phyloP scores from a whole-genome alignment of 495 filamentous ascomycete genomes.

The Penicillium parvum region DNA sequence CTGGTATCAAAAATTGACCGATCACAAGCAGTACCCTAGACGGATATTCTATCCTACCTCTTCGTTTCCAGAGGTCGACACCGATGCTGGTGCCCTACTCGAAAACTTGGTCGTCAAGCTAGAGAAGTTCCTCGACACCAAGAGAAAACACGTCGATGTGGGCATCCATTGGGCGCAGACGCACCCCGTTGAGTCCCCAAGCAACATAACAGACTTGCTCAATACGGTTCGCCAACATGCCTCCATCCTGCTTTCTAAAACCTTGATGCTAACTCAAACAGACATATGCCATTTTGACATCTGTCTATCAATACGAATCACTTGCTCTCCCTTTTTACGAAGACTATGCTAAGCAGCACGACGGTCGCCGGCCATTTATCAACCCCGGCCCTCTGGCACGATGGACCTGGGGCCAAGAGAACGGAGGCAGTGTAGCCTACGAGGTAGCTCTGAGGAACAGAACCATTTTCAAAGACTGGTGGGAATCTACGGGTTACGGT shows the following conservation, averaged over 20 bases:
- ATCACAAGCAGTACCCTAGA: slow-evolving; percentile 41
- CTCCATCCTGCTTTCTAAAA: background rate
- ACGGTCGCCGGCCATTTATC: slow-evolving; percentile 48
- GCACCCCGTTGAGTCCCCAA: slow-evolving; percentile 32
- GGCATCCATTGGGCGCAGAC: slow-evolving; percentile 35
- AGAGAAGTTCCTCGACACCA: slow-evolving; percentile 35
- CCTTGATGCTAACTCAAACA: slow-evolving; percentile 1
- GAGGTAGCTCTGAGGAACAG: slow-evolving; percentile 39
- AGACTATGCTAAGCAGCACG: slow-evolving; percentile 46
- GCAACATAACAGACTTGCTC: slow-evolving; percentile 15
- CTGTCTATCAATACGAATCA: slow-evolving; percentile 46
- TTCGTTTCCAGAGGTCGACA: slow-evolving; percentile 11
- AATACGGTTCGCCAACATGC: slow-evolving; percentile 2
- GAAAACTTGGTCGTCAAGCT: slow-evolving; percentile 38
- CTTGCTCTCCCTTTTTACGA: slow-evolving; percentile 48
- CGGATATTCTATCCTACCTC: slow-evolving; percentile 33
- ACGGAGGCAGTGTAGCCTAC: slow-evolving; percentile 31
- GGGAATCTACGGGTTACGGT: slow-evolving; percentile 40
- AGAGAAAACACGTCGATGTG: slow-evolving; percentile 31
- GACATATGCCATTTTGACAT: slow-evolving; percentile 49
- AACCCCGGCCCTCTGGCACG: slow-evolving; percentile 51
- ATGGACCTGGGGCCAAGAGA: slow-evolving; percentile 48
- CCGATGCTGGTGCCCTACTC: slow-evolving; percentile 27
- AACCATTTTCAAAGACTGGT: slow-evolving; percentile 52
- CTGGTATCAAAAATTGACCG: slow-evolving; percentile 42